phyloP scores from a whole-genome alignment of 305 asterid genomes.

The Monarda citriodora region DNA sequence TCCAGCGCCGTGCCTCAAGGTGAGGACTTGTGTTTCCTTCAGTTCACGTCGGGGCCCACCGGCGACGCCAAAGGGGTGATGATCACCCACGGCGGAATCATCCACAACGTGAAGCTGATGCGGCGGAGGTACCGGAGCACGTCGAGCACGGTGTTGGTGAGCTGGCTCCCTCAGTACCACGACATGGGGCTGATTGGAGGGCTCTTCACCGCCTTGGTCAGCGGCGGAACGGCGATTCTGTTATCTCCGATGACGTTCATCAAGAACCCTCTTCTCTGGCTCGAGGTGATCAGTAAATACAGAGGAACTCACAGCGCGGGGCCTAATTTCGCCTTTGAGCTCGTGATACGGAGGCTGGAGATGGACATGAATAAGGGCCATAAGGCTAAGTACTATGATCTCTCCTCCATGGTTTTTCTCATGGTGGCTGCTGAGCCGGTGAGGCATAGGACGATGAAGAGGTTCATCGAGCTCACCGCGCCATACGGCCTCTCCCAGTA shows the following conservation, averaged over 20 bases:
- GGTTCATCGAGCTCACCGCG: constrained; percentile 57
- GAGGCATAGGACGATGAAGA: constrained; percentile 62
- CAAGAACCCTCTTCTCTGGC: constrained; percentile 82
- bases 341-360: constrained; percentile 66
- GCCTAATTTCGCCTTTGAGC: constrained; percentile 84
- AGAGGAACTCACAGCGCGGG: constrained; percentile 86
- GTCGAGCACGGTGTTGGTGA: constrained; percentile 71
- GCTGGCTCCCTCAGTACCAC: constrained; percentile 94
- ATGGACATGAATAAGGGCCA: constrained; percentile 42
- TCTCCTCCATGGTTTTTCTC: constrained; percentile 67
- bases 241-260: constrained; percentile 90
- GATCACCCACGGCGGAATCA: constrained; percentile 80
- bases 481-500: constrained; percentile 72
- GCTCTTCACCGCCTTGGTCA: constrained; percentile 71
- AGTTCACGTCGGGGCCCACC: constrained; percentile 86
- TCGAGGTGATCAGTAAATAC: constrained; percentile 57
- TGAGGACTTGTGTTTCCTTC: constrained; percentile 69
- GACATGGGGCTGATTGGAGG: constrained; percentile 97
- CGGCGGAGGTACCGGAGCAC: constrained; percentile 69
- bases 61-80: constrained; percentile 92
- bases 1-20: constrained; percentile 30
- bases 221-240: constrained; percentile 71
- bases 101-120: constrained; percentile 85
- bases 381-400: constrained; percentile 43
- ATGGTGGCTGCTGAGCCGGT: constrained; percentile 95